Conservation (phyloP, 1,284 basidiomycete genomes). For the Exsudoporus floridanus region DNA sequence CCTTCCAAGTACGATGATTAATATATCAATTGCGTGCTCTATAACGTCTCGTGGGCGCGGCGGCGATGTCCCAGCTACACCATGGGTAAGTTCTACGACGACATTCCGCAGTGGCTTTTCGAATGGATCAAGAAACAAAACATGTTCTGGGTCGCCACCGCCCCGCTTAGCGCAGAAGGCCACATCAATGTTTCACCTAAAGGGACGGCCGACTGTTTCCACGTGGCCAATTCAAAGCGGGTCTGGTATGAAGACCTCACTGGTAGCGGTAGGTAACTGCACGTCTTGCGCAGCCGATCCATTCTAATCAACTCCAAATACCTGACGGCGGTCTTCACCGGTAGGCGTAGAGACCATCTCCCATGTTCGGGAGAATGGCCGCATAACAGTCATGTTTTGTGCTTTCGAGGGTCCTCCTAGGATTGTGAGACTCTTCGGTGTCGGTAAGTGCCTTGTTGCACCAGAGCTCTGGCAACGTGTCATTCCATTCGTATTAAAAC, state of each 20-base stretch:
- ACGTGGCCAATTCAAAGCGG: constrained; percentile 43
- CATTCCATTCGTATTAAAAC: background rate
- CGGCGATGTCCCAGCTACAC: background rate
- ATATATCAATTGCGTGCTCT: too few relatives aligned
- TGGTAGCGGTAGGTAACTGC: constrained; percentile 54
- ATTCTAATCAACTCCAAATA: background rate
- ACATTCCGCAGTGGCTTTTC: constrained; percentile 45
- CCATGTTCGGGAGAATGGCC: constrained; percentile 57
- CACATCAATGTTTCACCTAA: constrained; percentile 61
- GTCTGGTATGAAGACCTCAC: constrained; percentile 60
- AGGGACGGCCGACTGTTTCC: constrained; percentile 48
- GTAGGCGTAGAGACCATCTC: constrained; percentile 55
- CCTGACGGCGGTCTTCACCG: background rate
- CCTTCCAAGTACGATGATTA: too few relatives aligned
- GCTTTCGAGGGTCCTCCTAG: constrained; percentile 56
- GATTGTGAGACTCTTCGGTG: constrained; percentile 52
- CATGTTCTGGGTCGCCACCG: constrained; percentile 58
- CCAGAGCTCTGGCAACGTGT: background rate
- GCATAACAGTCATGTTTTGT: constrained; percentile 56
- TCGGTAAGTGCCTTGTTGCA: constrained; percentile 35
- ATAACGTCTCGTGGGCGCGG: too few relatives aligned
- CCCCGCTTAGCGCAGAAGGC: constrained; percentile 48
- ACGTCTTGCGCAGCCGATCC: too few relatives aligned
- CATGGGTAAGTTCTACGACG: constrained; percentile 51
- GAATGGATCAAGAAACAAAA: constrained; percentile 52